Evolutionary conservation across 768 basidiomycete genomes (phyloP).

Genomic region (Leccinum rimulosum): DNA sequence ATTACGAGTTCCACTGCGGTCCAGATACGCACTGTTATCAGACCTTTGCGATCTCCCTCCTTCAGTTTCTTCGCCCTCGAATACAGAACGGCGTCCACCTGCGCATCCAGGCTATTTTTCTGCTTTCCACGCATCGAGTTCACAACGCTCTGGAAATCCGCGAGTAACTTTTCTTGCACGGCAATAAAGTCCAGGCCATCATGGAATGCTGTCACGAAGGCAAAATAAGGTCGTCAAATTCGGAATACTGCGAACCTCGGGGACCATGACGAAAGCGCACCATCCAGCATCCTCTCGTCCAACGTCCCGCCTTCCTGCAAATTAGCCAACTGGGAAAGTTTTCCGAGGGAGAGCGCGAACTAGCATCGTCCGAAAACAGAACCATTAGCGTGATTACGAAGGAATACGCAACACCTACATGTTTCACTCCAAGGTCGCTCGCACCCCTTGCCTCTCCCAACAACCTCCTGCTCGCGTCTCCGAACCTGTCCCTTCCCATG

Average conservation of each 20-base stretch:
- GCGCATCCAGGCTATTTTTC: slow-evolving; percentile 60
- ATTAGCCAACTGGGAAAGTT: slow-evolving; percentile 74
- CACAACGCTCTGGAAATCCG: slow-evolving; percentile 55
- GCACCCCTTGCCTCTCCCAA: slow-evolving; percentile 58
- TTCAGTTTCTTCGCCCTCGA: slow-evolving; percentile 45
- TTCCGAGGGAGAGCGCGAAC: slow-evolving; percentile 91
- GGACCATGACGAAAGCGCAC: slow-evolving; percentile 34
- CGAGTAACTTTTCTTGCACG: slow-evolving; percentile 69
- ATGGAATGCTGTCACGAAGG: slow-evolving; percentile 63
- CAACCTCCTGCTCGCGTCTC: slow-evolving; percentile 61
- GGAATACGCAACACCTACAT: slow-evolving; percentile 50
- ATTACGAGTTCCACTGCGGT: not conserved
- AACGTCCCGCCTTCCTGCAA: slow-evolving; percentile 42
- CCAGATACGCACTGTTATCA: slow-evolving; percentile 35
- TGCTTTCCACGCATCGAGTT: slow-evolving; percentile 51
- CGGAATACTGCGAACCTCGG: not conserved
- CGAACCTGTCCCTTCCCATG: slow-evolving; percentile 65
- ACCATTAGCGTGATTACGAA: slow-evolving; percentile 4
- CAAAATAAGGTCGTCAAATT: slow-evolving; percentile 3
- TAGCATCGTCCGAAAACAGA: slow-evolving; percentile 30
- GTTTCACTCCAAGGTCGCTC: slow-evolving; percentile 63
- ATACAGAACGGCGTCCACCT: slow-evolving; percentile 61
- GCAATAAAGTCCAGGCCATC: slow-evolving; percentile 84
- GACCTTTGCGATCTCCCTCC: slow-evolving; percentile 46
- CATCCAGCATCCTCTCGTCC: slow-evolving; percentile 55